Percentiles rank a stretch among this genome's conserved stretches.
Conservation (phyloP, 1,284 basidiomycete species). For the Hemileccinum hortonii region DNA sequence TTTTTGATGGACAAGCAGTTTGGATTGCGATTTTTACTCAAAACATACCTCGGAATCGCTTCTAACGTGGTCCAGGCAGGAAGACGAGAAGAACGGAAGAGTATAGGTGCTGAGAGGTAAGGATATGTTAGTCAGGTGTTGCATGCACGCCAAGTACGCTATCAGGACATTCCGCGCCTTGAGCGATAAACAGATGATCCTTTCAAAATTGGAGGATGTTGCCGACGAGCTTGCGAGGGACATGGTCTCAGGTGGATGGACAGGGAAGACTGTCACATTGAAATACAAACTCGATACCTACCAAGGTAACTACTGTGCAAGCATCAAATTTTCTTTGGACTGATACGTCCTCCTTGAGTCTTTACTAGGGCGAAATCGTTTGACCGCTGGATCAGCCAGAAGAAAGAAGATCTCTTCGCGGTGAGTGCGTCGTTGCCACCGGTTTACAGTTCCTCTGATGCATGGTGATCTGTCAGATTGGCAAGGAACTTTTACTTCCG, state of each 20-base stretch:
- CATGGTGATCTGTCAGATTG: conserved; percentile 50
- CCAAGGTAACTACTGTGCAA: conserved; percentile 56
- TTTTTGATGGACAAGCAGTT: conserved; percentile 85
- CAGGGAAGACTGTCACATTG: conserved; percentile 73
- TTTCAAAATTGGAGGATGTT: conserved; percentile 75
- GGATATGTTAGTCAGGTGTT: conserved; percentile 1
- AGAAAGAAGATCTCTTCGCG: conserved; percentile 75
- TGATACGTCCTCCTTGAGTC: conserved; percentile 42
- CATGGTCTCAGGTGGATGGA: conserved; percentile 69
- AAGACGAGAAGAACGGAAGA: conserved; percentile 79
- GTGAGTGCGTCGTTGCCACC: conserved; percentile 41
- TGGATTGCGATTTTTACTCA: conserved; percentile 70
- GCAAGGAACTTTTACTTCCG: conserved; percentile 76
- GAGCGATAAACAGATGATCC: conserved; percentile 61
- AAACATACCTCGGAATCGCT: conserved; percentile 80
- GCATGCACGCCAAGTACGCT: neutral
- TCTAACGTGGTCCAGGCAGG: conserved; percentile 78
- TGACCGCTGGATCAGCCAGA: conserved; percentile 66
- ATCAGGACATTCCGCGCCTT: conserved; percentile 75
- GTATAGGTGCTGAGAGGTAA: conserved; percentile 86
- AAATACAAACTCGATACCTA: conserved; percentile 82
- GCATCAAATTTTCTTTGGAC: neutral
- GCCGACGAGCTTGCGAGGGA: conserved; percentile 79
- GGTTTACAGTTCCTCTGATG: conserved; percentile 5
- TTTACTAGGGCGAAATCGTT: conserved; percentile 82